Base-by-base conservation (phyloP, 2,329 filamentous ascomycete genomes). In the Ophiostoma sp. region DNA sequence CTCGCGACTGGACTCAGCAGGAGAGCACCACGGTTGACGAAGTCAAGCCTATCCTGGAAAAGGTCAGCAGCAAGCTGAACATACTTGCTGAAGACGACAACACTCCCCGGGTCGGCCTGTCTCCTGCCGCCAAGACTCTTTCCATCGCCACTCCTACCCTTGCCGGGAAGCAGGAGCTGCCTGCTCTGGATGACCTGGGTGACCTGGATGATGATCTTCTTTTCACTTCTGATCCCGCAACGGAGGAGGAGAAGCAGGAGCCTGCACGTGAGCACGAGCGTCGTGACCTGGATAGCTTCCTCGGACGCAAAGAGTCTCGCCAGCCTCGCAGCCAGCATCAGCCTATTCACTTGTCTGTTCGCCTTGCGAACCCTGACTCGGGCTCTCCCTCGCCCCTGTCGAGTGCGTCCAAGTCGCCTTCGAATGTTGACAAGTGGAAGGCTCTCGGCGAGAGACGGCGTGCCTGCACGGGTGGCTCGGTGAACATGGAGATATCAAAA, bases 401-500 rank as follows among this genome's bases (percentile, higher is more conserved):
- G 7, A 65, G 52, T 12, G 41, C 65, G 0, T 58, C 67, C 49
- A 71, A 73, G 36, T 92, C 91, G 80, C 85, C 85, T 68, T 80
- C 74, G 72, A 76, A 75, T 58, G 71, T 91, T 66, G 94, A 97
- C 79, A 97, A 96, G 77, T 98, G 94, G 94, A 87, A 90, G 38
- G 91, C 88, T 12, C 83, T 98, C 65, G 94, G 94, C 71, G 90
- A 96, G 76, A 89, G 90, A 74, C 87, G 94, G 68, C 88, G 93
- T 70, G 91, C 87, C 69, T 86, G 84, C 75, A 81, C 78, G 42
- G 83, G 84, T 64, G 78, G 80, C 64, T 80, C 83, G 70, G 80
- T 84, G 40, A 18, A 63, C 40, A 63, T 62, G 58, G 58, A 62
- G 73, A 73, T 80, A 41, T 65, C 72, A 52, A 84, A 82, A 76